Conservation (phyloP, 225 moss, liverwort and hornwort species). For the Polytrichum commune region DNA sequence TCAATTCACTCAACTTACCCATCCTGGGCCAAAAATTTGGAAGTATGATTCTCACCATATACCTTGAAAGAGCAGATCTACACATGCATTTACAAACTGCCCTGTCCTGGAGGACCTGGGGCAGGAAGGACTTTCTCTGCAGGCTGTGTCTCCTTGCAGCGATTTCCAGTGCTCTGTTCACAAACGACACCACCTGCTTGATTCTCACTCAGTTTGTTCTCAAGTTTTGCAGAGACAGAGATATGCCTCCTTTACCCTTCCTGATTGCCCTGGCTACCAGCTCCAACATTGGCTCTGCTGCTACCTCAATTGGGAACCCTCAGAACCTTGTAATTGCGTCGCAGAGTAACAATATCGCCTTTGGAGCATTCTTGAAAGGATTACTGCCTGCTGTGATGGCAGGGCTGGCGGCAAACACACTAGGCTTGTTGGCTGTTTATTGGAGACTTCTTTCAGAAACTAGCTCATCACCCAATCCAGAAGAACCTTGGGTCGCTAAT, state of each 20-base stretch:
- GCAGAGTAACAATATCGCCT: slow-evolving; percentile 46
- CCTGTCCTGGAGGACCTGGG: slow-evolving; percentile 64
- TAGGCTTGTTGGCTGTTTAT: slow-evolving; percentile 45
- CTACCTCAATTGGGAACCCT: slow-evolving; percentile 86
- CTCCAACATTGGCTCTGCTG: slow-evolving; percentile 87
- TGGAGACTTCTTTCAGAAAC: slow-evolving; percentile 31
- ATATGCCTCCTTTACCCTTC: slow-evolving; percentile 54
- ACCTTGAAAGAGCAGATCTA: slow-evolving; percentile 59
- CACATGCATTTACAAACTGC: slow-evolving; percentile 44
- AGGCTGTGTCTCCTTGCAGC: slow-evolving; percentile 68
- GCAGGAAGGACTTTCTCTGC: slow-evolving; percentile 69
- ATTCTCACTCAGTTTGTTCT: slow-evolving; percentile 78
- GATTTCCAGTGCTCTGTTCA: slow-evolving; percentile 83
- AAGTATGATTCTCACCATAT: slow-evolving; percentile 77
- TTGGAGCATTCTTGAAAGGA: slow-evolving; percentile 71
- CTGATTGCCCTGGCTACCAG: slow-evolving; percentile 77
- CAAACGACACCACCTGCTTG: slow-evolving; percentile 90
- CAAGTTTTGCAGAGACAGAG: slow-evolving; percentile 51
- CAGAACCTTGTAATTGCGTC: slow-evolving; percentile 93
- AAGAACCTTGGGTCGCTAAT: neutral
- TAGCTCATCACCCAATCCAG: neutral
- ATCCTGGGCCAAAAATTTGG: slow-evolving; percentile 79
- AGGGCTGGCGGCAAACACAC: slow-evolving; percentile 65
- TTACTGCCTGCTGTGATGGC: slow-evolving; percentile 56
- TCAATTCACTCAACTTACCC: slow-evolving; percentile 61